Base-by-base conservation (phyloP, 768 basidiomycete species). In the Gyrodon lividus region DNA sequence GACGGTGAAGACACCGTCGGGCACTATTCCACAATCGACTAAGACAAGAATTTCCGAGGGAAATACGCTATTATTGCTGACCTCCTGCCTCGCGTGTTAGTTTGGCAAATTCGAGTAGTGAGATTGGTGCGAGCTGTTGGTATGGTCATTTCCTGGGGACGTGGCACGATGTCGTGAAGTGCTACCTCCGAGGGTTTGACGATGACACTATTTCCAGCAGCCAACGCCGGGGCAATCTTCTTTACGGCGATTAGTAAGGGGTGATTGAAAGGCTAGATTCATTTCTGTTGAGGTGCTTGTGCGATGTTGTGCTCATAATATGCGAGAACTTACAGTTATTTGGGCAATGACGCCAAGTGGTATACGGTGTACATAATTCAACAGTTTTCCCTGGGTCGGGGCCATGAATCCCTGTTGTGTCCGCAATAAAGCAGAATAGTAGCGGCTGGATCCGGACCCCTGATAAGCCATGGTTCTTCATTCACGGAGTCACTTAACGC, bases 311-410 rank as follows among this genome's bases (percentile, higher is more conserved):
- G 6, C 23, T 16, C 24, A 35, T 8, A 44, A 17, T 10, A 22
- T 44, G 16, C 28, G 2, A 48, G 31, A 4, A 50, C 77, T 65
- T 51, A 89, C 90, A 13, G 89, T 92, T 22, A 94, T 88, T 64
- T 93, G 90, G 1, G 86, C 91, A 34, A 92, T 89, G n/a, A 92
- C 91, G 10, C 92, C 92, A 0, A 94, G 77, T 0, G 92, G 90
- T 10, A 90, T 75, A 13, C 92, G 79, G 43, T 82, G 79, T 5
- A 93, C 84, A 65, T 89, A 86, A 61, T 92, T 93, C 31, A 92
- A 70, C 34, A 93, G 66, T 47, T 80, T 82, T 0, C 92, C 92
- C 59, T 90, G 86, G 0, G 88, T 89, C 2, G 90, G 92, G 13
- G 87, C 82, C 16, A 92, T 76, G 54, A 82, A 85, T 14, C 67